Conservation (phyloP, 2,329 filamentous ascomycete species). For the Calonectria fujianensis region DNA sequence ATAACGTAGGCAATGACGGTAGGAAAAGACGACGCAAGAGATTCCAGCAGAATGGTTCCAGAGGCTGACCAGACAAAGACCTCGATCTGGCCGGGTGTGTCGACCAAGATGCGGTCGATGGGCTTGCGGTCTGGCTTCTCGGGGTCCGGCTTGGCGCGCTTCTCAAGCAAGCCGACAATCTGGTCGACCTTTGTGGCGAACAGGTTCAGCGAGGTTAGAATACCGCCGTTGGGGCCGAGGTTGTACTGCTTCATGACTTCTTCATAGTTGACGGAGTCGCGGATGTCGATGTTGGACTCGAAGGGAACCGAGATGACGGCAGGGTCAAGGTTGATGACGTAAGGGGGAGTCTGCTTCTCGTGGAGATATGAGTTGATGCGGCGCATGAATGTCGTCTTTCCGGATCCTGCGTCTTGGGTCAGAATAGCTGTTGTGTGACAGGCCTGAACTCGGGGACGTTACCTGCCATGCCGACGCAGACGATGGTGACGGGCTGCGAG, state of each 20-base stretch:
- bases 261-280: slow-evolving; percentile 99
- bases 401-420: slow-evolving; percentile 77
- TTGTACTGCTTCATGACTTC: slow-evolving; percentile 99
- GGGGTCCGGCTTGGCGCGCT: slow-evolving; percentile 82
- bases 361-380: slow-evolving; percentile 96
- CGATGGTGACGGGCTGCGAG: slow-evolving; percentile 82
- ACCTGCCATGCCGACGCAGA: slow-evolving; percentile 98
- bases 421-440: slow-evolving; percentile 14
- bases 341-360: slow-evolving; percentile 85
- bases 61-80: slow-evolving; percentile 99
- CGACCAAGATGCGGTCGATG: slow-evolving; percentile 90
- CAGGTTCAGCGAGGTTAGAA: slow-evolving; percentile 94
- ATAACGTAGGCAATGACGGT: slow-evolving; percentile 98
- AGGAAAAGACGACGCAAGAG: slow-evolving; percentile 93
- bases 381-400: slow-evolving; percentile 99
- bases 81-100: slow-evolving; percentile 98
- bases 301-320: slow-evolving; percentile 96
- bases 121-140: slow-evolving; percentile 76
- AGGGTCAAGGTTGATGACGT: slow-evolving; percentile 97
- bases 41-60: slow-evolving; percentile 94
- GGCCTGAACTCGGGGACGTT: slow-evolving; percentile 52
- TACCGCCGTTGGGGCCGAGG: slow-evolving; percentile 96
- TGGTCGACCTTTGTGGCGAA: slow-evolving; percentile 99
- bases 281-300: slow-evolving; percentile 98
- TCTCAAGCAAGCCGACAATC: slow-evolving; percentile 91